These are phyloP conservation scores for Picea glauca DNA, from an alignment of 75 land plant genomes.

Conservation along the genomic window DNA sequence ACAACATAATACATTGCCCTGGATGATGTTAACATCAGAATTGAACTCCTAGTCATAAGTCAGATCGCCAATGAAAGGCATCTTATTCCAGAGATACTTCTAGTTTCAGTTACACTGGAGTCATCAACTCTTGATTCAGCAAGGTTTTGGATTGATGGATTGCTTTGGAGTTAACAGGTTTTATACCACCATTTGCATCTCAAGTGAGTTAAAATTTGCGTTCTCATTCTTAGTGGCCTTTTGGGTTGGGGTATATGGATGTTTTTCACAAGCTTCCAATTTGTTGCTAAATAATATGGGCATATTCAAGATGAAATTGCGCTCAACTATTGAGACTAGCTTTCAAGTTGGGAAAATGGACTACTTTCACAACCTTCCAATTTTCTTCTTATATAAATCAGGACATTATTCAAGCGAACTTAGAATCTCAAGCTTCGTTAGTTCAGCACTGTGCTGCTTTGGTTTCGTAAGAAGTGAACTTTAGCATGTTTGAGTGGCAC, in stretches of 20 bases:
- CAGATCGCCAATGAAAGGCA: too few relatives aligned
- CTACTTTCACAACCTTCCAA: neutral
- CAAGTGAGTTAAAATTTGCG: neutral
- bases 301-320: neutral
- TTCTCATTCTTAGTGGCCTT: neutral
- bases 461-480: neutral
- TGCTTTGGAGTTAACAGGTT: neutral
- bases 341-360: neutral
- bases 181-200: neutral
- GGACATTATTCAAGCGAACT: neutral
- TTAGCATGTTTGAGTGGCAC: neutral
- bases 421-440: neutral
- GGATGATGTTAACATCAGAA: too few relatives aligned
- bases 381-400: neutral
- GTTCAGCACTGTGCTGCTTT: neutral
- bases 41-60: too few relatives aligned
- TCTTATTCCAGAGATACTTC: too few relatives aligned
- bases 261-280: neutral
- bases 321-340: neutral
- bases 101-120: too few relatives aligned
- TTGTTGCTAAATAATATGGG: neutral
- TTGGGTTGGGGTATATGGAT: constrained; percentile 4
- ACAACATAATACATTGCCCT: too few relatives aligned
- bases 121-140: too few relatives aligned
- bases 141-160: neutral